A percentile compares a stretch with the other conserved stretches of the same genome.
Evolutionary conservation across 768 basidiomycete species (phyloP).

Genomic region (Lactarius pseudohatsudake): DNA sequence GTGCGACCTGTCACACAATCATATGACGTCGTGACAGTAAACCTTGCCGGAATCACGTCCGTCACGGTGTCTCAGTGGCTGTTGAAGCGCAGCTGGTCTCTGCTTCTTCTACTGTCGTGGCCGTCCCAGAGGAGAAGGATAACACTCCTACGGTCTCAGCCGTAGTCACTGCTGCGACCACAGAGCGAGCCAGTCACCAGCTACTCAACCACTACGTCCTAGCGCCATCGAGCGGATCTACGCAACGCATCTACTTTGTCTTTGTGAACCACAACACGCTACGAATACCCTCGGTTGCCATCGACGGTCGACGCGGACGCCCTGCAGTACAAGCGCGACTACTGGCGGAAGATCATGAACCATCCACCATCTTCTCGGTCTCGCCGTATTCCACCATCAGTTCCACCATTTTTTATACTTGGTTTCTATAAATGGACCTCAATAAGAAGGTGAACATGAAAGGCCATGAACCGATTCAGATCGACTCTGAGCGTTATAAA

Average conservation of each 20-base stretch:
- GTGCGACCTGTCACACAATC: background rate
- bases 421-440: no score
- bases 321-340: conserved; percentile 93
- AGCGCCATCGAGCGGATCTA: background rate
- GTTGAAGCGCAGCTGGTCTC: background rate
- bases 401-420: no score
- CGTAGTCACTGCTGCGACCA: no score
- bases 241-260: conserved; percentile 46
- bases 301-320: conserved; percentile 81
- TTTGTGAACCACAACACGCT: conserved; percentile 73
- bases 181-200: background rate
- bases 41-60: no score
- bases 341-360: conserved; percentile 83
- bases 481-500: conserved; percentile 39
- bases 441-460: no score
- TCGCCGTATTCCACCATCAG: conserved; percentile 70
- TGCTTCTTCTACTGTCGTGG: background rate
- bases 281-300: conserved; percentile 84
- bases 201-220: background rate
- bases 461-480: no score
- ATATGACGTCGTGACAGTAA: background rate
- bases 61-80: no score
- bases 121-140: background rate
- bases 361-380: conserved; percentile 65
- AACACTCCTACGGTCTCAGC: no score